Conservation (phyloP, 176 grass and related monocot species). For the Aechmea fasciata region DNA sequence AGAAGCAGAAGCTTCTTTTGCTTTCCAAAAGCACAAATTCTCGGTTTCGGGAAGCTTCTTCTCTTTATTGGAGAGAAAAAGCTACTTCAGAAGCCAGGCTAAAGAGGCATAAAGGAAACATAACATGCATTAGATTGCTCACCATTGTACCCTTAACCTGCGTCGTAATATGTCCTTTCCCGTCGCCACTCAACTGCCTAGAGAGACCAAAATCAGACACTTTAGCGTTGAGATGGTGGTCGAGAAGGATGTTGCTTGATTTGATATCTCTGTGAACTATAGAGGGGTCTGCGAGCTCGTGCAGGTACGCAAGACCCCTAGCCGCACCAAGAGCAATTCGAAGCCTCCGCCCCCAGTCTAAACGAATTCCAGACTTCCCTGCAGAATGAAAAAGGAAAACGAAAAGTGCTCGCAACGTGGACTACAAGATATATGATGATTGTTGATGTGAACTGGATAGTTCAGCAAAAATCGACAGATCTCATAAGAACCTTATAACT, state of each 20-base stretch:
- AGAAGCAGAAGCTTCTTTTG: too few species aligned
- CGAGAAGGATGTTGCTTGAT: constrained; percentile 76
- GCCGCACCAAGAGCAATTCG: constrained; percentile 54
- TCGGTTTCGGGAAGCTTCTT: too few species aligned
- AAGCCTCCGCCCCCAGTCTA: constrained; percentile 69
- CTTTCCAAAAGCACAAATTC: too few species aligned
- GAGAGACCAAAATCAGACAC: constrained; percentile 81
- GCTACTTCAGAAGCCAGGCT: too few species aligned
- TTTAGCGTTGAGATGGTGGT: constrained; percentile 69
- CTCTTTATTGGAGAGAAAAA: too few species aligned
- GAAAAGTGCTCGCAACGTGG: background rate
- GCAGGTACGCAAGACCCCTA: constrained; percentile 65
- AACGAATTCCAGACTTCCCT: constrained; percentile 67
- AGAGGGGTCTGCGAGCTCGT: constrained; percentile 77
- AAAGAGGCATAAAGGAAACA: too few species aligned
- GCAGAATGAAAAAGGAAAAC: background rate
- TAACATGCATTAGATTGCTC: background rate
- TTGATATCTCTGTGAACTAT: constrained; percentile 92
- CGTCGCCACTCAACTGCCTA: constrained; percentile 43
- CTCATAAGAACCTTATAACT: too few species aligned
- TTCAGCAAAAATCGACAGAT: background rate
- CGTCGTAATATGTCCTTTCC: constrained; percentile 32
- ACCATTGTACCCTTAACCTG: constrained; percentile 96
- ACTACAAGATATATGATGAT: background rate
- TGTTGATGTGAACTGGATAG: too few species aligned